Evolutionary conservation across 1,139 yeast genomes (phyloP), one percentile per base, ranked within the genome.

Genomic region (Protomyces inundatus): DNA sequence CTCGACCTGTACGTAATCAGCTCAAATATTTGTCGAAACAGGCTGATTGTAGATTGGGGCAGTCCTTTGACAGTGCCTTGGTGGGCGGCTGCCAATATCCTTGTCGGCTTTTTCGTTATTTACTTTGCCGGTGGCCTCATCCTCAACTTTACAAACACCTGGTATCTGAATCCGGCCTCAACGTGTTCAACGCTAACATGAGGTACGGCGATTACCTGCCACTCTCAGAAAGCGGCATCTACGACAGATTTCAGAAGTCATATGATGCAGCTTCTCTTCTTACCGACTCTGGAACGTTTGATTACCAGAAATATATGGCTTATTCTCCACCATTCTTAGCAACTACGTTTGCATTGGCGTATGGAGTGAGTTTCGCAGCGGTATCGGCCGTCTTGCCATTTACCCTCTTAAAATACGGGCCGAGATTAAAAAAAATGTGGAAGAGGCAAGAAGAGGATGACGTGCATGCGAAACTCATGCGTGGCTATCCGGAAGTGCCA

Each of bases 51-150:
- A 42, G 48, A 81, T 73, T 75, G 82, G 66, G 84, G 85, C 16
- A 81, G 87, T 35, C 89, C 91, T 10, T 55, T 83, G 54, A 81
- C 78, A 1, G 86, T 88, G 7, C 90, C 90, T 37, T 82, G 84
- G 61, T 76, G 81, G 61, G 81, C 85, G 32, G 75, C 82, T 65
- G 77, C 80, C 46, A 84, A 86, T 68, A 79, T 82, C 66, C 76
- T 80, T 45, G 69, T 76, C 4, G 80, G 84, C 16, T 73, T 81
- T 61, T 74, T 82, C 16, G 65, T 82, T 66, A 76, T 80, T 51
- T 69, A 77, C 5, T 80, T 84, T 23, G 73, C 82, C 59, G 74
- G 83, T 12, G 66, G 79, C 42, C 73, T 81, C n/a, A 77, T 78
- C 10, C 30, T 67, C 33, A 67, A 65, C 66, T 82, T 80, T 79